phyloP scores from a whole-genome alignment of 805 yeast genomes.

The Barnettozyma californica region DNA sequence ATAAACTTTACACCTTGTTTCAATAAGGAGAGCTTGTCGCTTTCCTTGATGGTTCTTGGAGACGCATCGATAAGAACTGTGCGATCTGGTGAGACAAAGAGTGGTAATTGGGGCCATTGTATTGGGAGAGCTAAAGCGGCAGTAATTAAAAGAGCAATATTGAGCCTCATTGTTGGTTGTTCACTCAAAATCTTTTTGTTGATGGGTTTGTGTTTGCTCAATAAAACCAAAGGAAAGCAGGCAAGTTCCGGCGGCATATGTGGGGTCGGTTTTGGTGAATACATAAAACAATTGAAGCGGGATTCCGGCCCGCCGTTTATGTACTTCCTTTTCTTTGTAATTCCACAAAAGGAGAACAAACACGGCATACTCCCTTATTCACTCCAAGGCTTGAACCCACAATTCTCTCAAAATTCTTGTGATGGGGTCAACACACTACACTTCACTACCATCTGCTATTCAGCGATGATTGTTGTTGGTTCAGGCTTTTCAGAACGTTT shows the following conservation, averaged over 20 bases:
- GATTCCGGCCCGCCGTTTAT: no score
- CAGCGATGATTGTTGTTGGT: not conserved
- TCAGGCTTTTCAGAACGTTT: not conserved
- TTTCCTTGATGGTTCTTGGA: constrained; percentile 32
- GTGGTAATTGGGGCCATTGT: not conserved
- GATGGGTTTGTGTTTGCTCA: no score
- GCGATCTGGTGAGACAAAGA: constrained; percentile 2
- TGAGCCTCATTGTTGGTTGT: not conserved
- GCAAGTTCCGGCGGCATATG: no score
- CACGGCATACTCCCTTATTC: not conserved
- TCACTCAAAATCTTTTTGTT: no score
- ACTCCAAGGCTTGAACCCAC: not conserved
- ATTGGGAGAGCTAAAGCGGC: not conserved
- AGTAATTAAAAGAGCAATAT: not conserved
- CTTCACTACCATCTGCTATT: not conserved
- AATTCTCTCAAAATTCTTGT: not conserved
- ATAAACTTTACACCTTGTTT: constrained; percentile 50
- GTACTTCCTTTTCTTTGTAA: no score
- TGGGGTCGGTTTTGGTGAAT: no score
- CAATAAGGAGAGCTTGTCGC: constrained; percentile 39
- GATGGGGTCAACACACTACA: not conserved
- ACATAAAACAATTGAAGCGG: no score
- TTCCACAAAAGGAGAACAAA: not conserved
- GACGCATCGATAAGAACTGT: constrained; percentile 15
- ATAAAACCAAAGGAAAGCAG: no score